phyloP scores from a whole-genome alignment of 305 asterid genomes.

The Coffea humblotiana region DNA sequence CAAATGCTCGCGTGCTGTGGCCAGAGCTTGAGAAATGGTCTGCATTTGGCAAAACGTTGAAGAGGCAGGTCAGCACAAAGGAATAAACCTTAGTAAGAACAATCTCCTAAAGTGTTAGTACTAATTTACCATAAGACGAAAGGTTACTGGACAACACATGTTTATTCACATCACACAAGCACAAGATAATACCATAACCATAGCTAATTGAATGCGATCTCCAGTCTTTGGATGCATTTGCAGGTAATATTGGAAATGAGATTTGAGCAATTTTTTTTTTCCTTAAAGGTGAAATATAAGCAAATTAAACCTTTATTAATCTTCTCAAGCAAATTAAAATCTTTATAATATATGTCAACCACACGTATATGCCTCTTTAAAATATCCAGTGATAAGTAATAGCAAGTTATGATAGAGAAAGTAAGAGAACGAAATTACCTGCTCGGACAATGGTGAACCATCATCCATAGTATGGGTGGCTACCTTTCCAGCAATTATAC shows the following conservation, averaged over 20 bases:
- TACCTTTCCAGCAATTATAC: constrained; percentile 79
- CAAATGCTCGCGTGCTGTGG: constrained; percentile 75
- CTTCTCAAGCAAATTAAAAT: too few species aligned
- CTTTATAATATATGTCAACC: not conserved
- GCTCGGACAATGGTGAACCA: constrained; percentile 85
- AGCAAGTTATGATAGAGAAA: not conserved
- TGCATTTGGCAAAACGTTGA: constrained; percentile 28
- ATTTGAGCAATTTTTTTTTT: not conserved
- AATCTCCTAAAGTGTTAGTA: too few species aligned
- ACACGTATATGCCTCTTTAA: not conserved
- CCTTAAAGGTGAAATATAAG: too few species aligned
- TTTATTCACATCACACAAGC: not conserved
- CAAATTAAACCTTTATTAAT: too few species aligned
- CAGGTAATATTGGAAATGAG: not conserved
- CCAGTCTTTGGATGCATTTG: not conserved
- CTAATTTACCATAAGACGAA: not conserved
- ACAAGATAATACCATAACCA: not conserved
- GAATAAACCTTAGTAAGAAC: not conserved
- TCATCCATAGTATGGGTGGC: constrained; percentile 74
- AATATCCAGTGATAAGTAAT: not conserved
- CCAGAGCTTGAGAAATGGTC: constrained; percentile 76
- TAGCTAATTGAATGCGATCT: not conserved
- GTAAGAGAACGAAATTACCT: constrained; percentile 38
- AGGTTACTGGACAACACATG: not conserved
- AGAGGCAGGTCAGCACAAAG: constrained; percentile 3